phyloP scores from a whole-genome alignment of 306 rosid species.

The Gynostemma pentaphyllum region DNA sequence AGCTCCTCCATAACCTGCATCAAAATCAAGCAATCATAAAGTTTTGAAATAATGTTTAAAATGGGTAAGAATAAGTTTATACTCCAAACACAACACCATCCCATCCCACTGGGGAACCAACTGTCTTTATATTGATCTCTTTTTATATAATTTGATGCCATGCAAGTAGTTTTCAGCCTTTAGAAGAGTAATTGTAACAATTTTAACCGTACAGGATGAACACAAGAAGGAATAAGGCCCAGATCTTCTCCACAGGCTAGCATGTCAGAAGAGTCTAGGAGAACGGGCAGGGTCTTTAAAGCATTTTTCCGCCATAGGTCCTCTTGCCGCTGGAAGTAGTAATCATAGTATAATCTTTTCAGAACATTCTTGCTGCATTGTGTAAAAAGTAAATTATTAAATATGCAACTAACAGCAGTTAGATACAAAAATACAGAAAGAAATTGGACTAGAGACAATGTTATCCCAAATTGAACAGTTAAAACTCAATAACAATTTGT shows the following conservation, averaged over 20 bases:
- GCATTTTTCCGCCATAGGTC: slow-evolving; percentile 91
- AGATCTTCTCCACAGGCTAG: slow-evolving; percentile 95
- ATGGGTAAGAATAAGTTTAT: neutral
- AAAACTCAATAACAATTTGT: neutral
- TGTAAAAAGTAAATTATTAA: slow-evolving; percentile 1
- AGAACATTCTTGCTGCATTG: slow-evolving; percentile 65
- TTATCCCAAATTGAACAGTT: neutral
- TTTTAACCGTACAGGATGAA: slow-evolving; percentile 69
- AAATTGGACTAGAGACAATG: neutral
- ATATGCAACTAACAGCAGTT: neutral
- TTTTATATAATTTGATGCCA: neutral
- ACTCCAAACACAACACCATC: neutral
- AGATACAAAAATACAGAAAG: neutral
- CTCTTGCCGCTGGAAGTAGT: slow-evolving; percentile 95
- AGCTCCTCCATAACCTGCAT: slow-evolving; percentile 93
- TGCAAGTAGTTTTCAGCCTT: neutral
- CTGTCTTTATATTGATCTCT: neutral
- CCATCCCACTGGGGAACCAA: neutral
- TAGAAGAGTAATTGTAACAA: slow-evolving; percentile 11
- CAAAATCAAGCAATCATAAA: slow-evolving; percentile 9
- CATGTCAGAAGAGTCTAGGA: slow-evolving; percentile 81
- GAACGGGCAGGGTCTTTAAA: slow-evolving; percentile 84
- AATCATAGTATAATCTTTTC: slow-evolving; percentile 72
- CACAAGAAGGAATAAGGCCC: slow-evolving; percentile 94
- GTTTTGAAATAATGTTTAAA: neutral